phyloP scores from a whole-genome alignment of 208 protist genomes.

The Sergeia podlipaevii region DNA sequence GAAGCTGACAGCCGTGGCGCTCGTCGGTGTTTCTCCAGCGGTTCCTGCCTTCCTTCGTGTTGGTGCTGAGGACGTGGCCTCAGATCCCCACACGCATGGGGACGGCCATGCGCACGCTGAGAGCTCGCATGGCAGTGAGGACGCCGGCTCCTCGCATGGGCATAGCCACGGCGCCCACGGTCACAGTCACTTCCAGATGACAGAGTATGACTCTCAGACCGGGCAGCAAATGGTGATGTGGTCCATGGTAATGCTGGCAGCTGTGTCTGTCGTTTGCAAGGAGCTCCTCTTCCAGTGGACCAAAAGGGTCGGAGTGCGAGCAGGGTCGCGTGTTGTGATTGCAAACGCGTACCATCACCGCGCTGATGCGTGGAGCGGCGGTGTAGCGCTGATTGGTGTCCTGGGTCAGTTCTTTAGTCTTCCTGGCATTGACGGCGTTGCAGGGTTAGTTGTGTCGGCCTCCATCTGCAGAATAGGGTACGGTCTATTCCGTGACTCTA shows the following conservation, averaged over 20 bases:
- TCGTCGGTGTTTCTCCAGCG: conserved; percentile 8
- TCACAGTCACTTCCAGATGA: conserved; percentile 82
- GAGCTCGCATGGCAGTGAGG: neutral
- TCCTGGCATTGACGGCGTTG: conserved; percentile 71
- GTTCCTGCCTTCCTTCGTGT: too few relatives aligned
- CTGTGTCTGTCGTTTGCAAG: conserved; percentile 67
- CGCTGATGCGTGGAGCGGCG: conserved; percentile 85
- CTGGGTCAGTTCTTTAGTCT: conserved; percentile 62
- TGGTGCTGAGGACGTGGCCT: conserved; percentile 3
- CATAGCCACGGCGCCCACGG: conserved; percentile 36
- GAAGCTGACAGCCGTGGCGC: conserved; percentile 1
- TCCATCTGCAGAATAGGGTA: conserved; percentile 84
- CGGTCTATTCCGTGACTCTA: conserved; percentile 39
- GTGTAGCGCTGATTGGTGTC: conserved; percentile 76
- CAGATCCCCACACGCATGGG: neutral
- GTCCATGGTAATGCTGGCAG: conserved; percentile 76
- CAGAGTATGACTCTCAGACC: conserved; percentile 29
- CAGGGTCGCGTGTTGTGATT: conserved; percentile 79
- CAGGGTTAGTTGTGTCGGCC: conserved; percentile 70
- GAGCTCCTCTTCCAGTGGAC: conserved; percentile 85
- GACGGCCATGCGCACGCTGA: neutral
- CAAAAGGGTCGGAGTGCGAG: conserved; percentile 54
- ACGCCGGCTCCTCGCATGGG: conserved; percentile 2
- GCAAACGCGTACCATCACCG: conserved; percentile 90
- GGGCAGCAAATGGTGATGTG: conserved; percentile 67